Evolutionary conservation across 371 early-diverging fungal genomes (phyloP), one percentile per base, ranked within the genome.

Genomic region (Mucor saturninus): DNA sequence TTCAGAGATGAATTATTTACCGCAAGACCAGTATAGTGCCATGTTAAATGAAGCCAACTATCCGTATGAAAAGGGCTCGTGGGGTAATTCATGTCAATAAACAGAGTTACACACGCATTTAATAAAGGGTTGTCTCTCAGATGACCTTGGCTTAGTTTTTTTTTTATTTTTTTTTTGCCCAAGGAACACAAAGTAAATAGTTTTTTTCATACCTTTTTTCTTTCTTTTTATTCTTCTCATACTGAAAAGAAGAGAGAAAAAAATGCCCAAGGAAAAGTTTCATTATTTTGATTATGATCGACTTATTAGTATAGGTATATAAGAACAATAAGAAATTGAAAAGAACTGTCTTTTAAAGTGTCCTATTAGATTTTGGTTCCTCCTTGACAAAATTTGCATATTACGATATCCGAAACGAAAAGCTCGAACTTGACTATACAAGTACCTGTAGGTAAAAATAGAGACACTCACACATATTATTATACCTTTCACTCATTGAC

Each of bases 221-320:
- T 14, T 14, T 21, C 21, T 21, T 21, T 21, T 21, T 21, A 21
- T 21, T 21, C 21, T 21, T 21, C 21, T 21, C 21, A 21, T 21
- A 21, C 21, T 21, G 21, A 21, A 21, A 21, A 21, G 21, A 21
- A 21, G 21, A 21, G 21, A 21, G 21, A n/a, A 10, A n/a, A n/a
- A 42, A 42, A 42, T 42, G 43, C 4, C 48, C 9, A 48, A 28
- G 26, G 48, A 48, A 48, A 48, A 48, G 29, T 48, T 48, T 28
- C 28, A 48, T 28, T 48, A 48, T 48, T 48, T 48, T 28, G 48
- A 48, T 21, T 48, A 48, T 48, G 48, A 48, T 28, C 3, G 48
- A 26, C 26, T 48, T 14, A 28, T 48, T 28, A 48, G 48, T 48
- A 48, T 48, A 4, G 48, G 48, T 48, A 21, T 21, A 21, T 21